Percentiles rank a stretch among this genome's conserved stretches.
phyloP scores from a whole-genome alignment of 2,329 filamentous ascomycete species.

The Aspergillus amoenus region DNA sequence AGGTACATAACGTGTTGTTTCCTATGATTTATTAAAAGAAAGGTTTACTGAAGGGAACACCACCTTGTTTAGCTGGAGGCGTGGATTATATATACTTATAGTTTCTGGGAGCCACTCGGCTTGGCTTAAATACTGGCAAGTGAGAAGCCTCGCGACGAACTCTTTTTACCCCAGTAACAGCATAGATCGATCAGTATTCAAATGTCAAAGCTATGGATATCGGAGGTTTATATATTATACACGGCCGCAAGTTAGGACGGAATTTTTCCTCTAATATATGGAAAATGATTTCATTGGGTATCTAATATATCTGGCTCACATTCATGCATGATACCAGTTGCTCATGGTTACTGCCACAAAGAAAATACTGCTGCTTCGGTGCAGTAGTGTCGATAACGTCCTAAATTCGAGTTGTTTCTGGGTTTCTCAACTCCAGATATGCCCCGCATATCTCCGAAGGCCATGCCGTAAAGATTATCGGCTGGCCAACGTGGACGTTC shows the following conservation, averaged over 20 bases:
- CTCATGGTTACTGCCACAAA: neutral
- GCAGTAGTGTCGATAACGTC: neutral
- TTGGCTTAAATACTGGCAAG: neutral
- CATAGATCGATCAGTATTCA: constrained; percentile 41
- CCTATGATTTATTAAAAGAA: neutral
- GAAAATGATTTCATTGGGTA: constrained; percentile 6
- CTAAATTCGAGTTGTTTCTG: neutral
- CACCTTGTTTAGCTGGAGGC: neutral
- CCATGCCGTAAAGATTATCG: neutral
- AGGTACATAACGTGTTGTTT: neutral
- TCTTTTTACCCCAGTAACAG: constrained; percentile 42
- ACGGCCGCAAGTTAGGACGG: neutral
- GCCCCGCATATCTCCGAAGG: neutral
- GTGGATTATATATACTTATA: neutral
- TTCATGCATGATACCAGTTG: neutral
- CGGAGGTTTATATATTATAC: constrained; percentile 22
- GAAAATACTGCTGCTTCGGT: neutral
- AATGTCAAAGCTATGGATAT: constrained; percentile 44
- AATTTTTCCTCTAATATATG: neutral
- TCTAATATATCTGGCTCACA: neutral
- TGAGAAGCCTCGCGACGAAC: constrained; percentile 12
- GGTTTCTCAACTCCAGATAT: neutral
- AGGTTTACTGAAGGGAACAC: neutral
- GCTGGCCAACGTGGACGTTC: neutral
- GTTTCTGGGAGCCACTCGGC: neutral